These are phyloP conservation scores for Guadua angustifolia DNA, from an alignment of 176 grass and related monocot species.

Conservation along the genomic window DNA sequence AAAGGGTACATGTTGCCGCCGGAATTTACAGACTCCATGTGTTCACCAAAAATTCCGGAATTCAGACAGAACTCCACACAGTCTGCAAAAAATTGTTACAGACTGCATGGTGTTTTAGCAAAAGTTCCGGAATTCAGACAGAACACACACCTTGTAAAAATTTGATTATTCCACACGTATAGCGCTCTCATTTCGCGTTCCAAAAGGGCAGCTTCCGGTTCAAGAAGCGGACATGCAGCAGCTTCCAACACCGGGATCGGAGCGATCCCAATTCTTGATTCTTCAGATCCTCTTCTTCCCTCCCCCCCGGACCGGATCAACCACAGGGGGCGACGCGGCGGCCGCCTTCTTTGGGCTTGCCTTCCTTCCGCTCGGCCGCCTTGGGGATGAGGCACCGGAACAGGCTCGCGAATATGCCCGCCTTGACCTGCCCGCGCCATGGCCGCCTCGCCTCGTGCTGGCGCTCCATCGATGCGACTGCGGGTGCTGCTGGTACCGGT, in stretches of 20 bases:
- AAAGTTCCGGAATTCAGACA: conserved; percentile 2
- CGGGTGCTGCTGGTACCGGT: background rate
- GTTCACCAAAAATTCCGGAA: no score
- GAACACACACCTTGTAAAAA: background rate
- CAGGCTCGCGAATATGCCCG: conserved; percentile 49
- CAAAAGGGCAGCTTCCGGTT: background rate
- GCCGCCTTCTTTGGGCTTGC: conserved; percentile 13
- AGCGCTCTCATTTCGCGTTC: background rate
- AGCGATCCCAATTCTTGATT: conserved; percentile 12
- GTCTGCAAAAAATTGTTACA: background rate
- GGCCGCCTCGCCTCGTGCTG: conserved; percentile 35
- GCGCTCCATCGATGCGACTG: conserved; percentile 35
- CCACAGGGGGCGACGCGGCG: conserved; percentile 40
- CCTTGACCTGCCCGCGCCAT: conserved; percentile 67
- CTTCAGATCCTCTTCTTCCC: background rate
- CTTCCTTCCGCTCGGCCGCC: conserved; percentile 9
- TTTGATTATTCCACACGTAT: background rate
- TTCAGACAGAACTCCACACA: no score
- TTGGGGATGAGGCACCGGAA: conserved; percentile 40
- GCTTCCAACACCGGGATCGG: background rate
- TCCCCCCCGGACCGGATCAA: conserved; percentile 5
- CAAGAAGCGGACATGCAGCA: background rate
- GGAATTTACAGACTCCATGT: no score
- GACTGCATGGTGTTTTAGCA: background rate
- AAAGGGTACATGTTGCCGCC: no score